phyloP scores from a whole-genome alignment of 2,329 filamentous ascomycete genomes.

The Trichophyton equinum region DNA sequence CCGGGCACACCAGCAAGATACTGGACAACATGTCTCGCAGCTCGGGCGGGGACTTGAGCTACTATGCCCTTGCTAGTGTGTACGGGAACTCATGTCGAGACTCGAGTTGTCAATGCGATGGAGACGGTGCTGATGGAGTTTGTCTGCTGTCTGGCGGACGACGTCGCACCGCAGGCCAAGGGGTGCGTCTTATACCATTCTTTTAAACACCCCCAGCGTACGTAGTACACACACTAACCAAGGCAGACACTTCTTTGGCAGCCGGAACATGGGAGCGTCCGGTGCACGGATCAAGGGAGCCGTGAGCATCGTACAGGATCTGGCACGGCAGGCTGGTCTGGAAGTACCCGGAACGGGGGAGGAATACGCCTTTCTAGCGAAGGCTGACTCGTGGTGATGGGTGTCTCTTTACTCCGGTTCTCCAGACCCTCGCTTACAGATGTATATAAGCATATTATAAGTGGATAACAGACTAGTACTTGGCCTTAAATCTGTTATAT shows the following conservation, averaged over 20 bases:
- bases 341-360: slow-evolving; percentile 8
- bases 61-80: slow-evolving; percentile 19
- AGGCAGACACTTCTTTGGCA: slow-evolving; percentile 19
- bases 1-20: slow-evolving; percentile 18
- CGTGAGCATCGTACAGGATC: slow-evolving; percentile 14
- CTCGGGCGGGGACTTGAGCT: slow-evolving; percentile 19
- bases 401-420: background rate
- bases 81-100: slow-evolving; percentile 21
- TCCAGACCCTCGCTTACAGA: background rate
- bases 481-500: background rate
- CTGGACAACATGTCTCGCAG: slow-evolving; percentile 16
- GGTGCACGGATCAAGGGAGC: slow-evolving; percentile 13
- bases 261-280: slow-evolving; percentile 18
- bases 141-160: slow-evolving; percentile 20
- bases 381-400: slow-evolving; percentile 11
- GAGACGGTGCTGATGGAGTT: slow-evolving; percentile 22
- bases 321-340: slow-evolving; percentile 14
- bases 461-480: background rate
- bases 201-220: background rate
- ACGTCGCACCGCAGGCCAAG: slow-evolving; percentile 20
- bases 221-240: background rate
- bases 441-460: background rate
- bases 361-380: slow-evolving; percentile 12
- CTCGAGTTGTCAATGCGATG: slow-evolving; percentile 15
- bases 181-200: slow-evolving; percentile 14